Evolutionary conservation across 2,329 filamentous ascomycete species (phyloP).

Genomic region (Akanthomyces muscarius): DNA sequence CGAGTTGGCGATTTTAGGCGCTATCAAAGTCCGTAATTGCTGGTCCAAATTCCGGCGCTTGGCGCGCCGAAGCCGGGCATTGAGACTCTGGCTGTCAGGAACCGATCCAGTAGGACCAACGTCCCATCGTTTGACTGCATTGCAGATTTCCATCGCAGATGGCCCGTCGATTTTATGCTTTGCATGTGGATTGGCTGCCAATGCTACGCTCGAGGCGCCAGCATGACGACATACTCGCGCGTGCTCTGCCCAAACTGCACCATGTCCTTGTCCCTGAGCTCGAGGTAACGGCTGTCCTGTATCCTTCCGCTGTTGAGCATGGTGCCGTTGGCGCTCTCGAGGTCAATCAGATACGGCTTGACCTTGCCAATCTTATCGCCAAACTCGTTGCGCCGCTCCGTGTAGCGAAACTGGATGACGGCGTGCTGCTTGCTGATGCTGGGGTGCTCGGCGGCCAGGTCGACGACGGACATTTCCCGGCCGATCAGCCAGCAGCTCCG

Average conservation of each 20-base stretch:
- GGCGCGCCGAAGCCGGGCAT: background rate
- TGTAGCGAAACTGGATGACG: conserved; percentile 85
- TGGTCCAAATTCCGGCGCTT: too few species aligned
- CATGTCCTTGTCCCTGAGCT: conserved; percentile 85
- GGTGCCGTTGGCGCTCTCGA: conserved; percentile 92
- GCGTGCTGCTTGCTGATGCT: conserved; percentile 95
- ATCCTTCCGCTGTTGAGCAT: conserved; percentile 71
- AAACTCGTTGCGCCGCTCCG: conserved; percentile 78
- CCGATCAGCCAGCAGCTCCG: conserved; percentile 91
- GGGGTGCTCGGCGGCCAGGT: conserved; percentile 81
- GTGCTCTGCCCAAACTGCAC: conserved; percentile 82
- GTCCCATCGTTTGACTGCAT: background rate
- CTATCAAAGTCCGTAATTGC: too few species aligned
- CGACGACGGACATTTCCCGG: conserved; percentile 73
- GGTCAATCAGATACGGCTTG: conserved; percentile 85
- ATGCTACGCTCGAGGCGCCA: conserved; percentile 49
- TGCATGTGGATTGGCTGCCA: background rate
- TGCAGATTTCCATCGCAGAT: background rate
- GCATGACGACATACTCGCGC: conserved; percentile 93
- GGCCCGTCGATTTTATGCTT: background rate
- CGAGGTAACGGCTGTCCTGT: conserved; percentile 74
- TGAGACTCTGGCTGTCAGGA: background rate
- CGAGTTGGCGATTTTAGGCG: background rate
- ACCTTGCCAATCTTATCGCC: conserved; percentile 77
- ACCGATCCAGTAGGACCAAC: background rate